Conservation (phyloP, 768 basidiomycete genomes). For the Serendipita indica region DNA sequence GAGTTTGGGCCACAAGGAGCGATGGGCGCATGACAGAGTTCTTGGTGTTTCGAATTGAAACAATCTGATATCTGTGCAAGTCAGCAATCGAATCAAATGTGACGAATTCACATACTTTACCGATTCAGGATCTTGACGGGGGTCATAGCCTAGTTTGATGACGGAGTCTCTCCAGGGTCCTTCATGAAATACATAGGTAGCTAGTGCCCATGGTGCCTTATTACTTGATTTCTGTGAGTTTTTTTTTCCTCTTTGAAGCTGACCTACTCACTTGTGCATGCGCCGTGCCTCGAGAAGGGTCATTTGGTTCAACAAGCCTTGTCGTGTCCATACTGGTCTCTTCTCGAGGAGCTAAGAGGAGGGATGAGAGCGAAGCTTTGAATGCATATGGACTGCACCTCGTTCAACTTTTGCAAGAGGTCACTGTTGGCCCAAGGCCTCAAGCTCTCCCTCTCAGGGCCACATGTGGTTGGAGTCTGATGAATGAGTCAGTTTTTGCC, state of each 20-base stretch:
- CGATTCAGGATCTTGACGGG: conserved; percentile 54
- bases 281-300: conserved; percentile 48
- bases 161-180: conserved; percentile 90
- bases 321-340: conserved; percentile 83
- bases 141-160: conserved; percentile 79
- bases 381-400: background rate
- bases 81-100: no score
- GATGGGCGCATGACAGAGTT: conserved; percentile 67
- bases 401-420: conserved; percentile 37
- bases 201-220: conserved; percentile 63
- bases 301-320: conserved; percentile 73
- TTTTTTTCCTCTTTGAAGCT: background rate
- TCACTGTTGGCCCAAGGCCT: conserved; percentile 38
- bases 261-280: conserved; percentile 49
- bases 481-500: background rate
- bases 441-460: conserved; percentile 45
- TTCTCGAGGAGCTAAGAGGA: conserved; percentile 44
- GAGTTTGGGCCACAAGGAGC: conserved; percentile 30
- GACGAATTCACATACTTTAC: conserved; percentile 21
- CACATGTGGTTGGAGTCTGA: conserved; percentile 53
- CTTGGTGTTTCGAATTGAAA: conserved; percentile 80
- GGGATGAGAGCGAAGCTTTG: background rate
- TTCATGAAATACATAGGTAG: conserved; percentile 81
- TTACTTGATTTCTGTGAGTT: conserved; percentile 33
- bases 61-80: conserved; percentile 68